These are phyloP conservation scores for Melocanna baccifera DNA, from an alignment of 176 grass and related monocot species.

Conservation along the genomic window DNA sequence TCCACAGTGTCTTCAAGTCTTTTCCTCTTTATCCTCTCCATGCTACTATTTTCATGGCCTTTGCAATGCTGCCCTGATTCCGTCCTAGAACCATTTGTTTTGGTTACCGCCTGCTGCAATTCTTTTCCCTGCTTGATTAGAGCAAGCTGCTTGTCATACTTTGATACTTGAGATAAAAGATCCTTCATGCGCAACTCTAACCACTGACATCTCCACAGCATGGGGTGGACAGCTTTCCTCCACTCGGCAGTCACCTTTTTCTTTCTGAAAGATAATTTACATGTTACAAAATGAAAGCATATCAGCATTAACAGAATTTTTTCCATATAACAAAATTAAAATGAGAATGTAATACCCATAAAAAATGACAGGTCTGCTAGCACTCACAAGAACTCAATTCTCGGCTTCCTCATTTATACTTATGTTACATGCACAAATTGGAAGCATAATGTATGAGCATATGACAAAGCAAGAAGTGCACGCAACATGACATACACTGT, in stretches of 20 bases:
- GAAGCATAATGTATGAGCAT: neutral
- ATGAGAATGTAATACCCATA: constrained; percentile 12
- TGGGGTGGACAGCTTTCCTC: constrained; percentile 65
- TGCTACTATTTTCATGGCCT: constrained; percentile 50
- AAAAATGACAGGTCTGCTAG: constrained; percentile 8
- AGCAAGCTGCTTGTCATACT: constrained; percentile 79
- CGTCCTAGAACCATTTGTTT: constrained; percentile 53
- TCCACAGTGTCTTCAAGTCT: constrained; percentile 63
- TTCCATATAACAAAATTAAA: neutral
- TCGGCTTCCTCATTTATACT: neutral
- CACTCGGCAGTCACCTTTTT: constrained; percentile 85
- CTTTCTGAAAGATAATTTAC: constrained; percentile 49
- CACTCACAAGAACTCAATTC: constrained; percentile 3
- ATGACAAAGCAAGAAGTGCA: neutral
- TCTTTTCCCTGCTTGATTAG: constrained; percentile 67
- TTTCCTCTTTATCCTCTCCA: constrained; percentile 80
- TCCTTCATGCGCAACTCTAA: constrained; percentile 80
- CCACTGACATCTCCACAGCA: constrained; percentile 81
- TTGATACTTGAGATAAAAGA: constrained; percentile 63
- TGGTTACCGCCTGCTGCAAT: constrained; percentile 46
- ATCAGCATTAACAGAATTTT: constrained; percentile 15
- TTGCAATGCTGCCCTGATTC: constrained; percentile 43
- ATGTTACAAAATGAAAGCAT: constrained; percentile 18
- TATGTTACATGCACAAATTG: neutral
- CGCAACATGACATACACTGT: neutral